Base-by-base conservation (phyloP, 441 rosid species). In the Erodium texanum region DNA sequence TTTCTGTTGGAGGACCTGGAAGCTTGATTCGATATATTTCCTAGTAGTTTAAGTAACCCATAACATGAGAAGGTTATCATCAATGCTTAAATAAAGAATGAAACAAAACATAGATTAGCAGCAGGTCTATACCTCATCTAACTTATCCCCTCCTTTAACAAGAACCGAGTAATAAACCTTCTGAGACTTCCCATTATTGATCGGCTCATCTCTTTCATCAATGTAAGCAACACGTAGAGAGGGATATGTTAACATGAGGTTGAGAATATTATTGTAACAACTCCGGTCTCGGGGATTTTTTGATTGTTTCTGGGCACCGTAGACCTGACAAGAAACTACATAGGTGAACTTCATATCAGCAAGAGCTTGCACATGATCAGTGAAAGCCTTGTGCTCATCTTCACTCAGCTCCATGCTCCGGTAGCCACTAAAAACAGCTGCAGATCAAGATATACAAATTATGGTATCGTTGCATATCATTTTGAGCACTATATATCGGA, bases 1-100 rank as follows among this genome's bases (percentile, higher is more conserved):
- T 89, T 48, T 82, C 89, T 27, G 92, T 85, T 22, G 97, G 96
- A 71, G 90, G 87, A 70, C 99, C 99, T 50, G 99, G 98, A 77
- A 95, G 97, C 82, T 87, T 95, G 81, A 95, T 84, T 56, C 99
- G 89, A 82, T 92, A 95, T 71, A 95, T 89, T 89, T 95, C 99
- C 99, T 94, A 72, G 56, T 68, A 71, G 69, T 1, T 54, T 9
- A 18, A 54, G 61, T 2, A 32, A 32, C 5, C 36, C 36, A 2
- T 5, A 32, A 32, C 7, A 32, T 32, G 36, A 32, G 36, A 32
- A 1, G 3, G 36, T 32, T 2, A 32, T 54, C 8, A 54, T 54
- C 23, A 8, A 15, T 54, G 6, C 11, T 23, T 54, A 18, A 54
- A 11, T n/a, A n/a, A 54, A 6, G 20, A 32, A 7, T 7, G 23